These are phyloP conservation scores for Pythium scleroteichum DNA, from an alignment of 352 stramenopile genomes.

Conservation along the genomic window DNA sequence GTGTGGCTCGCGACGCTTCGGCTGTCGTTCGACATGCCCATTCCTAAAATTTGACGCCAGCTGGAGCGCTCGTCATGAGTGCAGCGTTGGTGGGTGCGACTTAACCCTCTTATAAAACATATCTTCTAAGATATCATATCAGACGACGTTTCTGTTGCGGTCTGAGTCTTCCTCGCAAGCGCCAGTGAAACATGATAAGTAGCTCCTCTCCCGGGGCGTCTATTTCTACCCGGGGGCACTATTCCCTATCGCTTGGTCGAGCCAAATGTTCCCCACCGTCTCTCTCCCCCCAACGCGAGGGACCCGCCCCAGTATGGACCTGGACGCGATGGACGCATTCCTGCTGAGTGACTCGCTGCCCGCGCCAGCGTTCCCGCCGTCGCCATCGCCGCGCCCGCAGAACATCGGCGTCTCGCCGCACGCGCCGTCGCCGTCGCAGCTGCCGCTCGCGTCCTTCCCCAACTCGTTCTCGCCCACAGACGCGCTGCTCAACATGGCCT, in stretches of 20 bases:
- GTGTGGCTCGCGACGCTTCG: background rate
- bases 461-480: constrained; percentile 18
- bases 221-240: background rate
- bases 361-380: constrained; percentile 32
- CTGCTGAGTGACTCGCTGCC: constrained; percentile 28
- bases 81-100: background rate
- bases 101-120: background rate
- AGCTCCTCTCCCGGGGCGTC: background rate
- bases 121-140: background rate
- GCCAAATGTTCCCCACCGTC: constrained; percentile 1
- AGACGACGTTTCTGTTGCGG: too few species aligned
- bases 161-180: too few species aligned
- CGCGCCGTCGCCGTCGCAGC: constrained; percentile 39
- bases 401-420: constrained; percentile 32
- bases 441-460: constrained; percentile 24
- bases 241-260: background rate
- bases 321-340: constrained; percentile 29
- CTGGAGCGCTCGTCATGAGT: background rate
- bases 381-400: constrained; percentile 29
- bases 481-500: constrained; percentile 25
- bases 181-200: background rate
- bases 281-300: background rate
- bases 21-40: background rate
- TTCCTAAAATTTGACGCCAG: background rate
- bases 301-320: constrained; percentile 5